Evolutionary conservation across 2,329 filamentous ascomycete genomes (phyloP), one percentile per base, ranked within the genome.

Genomic region (Pyrenochaeta sp.): DNA sequence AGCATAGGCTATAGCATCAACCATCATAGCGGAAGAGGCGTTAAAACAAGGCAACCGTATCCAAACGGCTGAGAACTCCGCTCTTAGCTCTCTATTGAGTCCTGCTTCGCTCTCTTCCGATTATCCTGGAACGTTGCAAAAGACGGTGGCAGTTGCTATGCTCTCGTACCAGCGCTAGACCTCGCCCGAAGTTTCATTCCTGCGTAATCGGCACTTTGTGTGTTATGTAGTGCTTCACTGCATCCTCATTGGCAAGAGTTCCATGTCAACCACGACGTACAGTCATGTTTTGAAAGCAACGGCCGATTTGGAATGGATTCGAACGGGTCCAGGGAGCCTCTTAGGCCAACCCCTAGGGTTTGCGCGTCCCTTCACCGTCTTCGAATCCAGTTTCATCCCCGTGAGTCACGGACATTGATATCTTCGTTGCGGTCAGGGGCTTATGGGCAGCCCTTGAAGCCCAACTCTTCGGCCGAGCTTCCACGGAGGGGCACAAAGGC

Each of bases 361-460:
- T 62, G 52, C 52, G 58, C 54, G 43, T 44, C 44, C 49, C 50
- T 65, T 71, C 64, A 73, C 67, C 68, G 58, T 71, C 49, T 58
- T 64, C 55, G 50, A 55, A 44, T 55, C 45, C 50, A 61, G 44
- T 40, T 34, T 28, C 25, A 50, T 50, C 60, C 58, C 54, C 62
- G 68, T 77, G 73, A 75, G 63, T 73, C 73, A 76, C 67, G 61
- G 66, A 59, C 60, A 52, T 61, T 54, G 49, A 59, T 57, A 51
- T 54, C 46, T 64, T 60, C 63, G 50, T 58, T 36, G 62, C 59
- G 47, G 58, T 62, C 59, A 58, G 39, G 53, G 58, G 54, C 27
- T 43, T 52, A 54, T 43, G 49, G 25, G 46, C 32, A 49, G 46
- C 39, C 25, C 34, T 32, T 51, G 46, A 50, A 49, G 55, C 42